phyloP scores from a whole-genome alignment of 2,329 filamentous ascomycete species.

The Emericellopsis cladophorae region DNA sequence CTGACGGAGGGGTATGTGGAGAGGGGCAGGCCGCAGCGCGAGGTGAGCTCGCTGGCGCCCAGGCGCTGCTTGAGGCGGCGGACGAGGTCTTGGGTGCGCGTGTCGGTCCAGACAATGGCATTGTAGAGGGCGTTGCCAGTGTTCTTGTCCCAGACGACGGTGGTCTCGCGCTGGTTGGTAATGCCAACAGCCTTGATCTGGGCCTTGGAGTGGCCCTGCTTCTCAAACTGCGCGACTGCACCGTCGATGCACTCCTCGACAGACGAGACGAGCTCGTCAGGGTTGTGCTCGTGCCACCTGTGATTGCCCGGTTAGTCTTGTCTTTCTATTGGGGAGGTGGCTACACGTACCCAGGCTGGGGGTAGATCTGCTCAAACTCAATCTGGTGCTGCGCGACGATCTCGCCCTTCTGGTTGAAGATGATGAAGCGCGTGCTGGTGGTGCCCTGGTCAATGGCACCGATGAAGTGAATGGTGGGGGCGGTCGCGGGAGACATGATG shows the following conservation, averaged over 20 bases:
- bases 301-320: conserved; percentile 5
- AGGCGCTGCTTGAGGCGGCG: conserved; percentile 56
- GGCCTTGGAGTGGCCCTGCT: conserved; percentile 49
- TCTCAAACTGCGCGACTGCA: conserved; percentile 55
- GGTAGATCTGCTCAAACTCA: conserved; percentile 65
- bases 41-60: conserved; percentile 53
- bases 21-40: conserved; percentile 62
- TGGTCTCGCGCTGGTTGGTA: conserved; percentile 76
- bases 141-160: conserved; percentile 64
- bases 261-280: conserved; percentile 58
- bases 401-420: conserved; percentile 70
- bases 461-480: conserved; percentile 33
- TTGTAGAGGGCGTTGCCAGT: conserved; percentile 70
- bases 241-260: conserved; percentile 67
- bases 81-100: conserved; percentile 59
- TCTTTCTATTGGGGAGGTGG: conserved; percentile 9
- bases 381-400: conserved; percentile 63
- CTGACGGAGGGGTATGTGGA: conserved; percentile 74
- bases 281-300: conserved; percentile 80
- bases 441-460: conserved; percentile 74
- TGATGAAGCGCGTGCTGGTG: conserved; percentile 69
- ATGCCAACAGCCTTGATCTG: conserved; percentile 69
- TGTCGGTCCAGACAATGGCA: conserved; percentile 78
- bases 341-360: conserved; percentile 55
- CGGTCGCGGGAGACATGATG: conserved; percentile 17